These are phyloP conservation scores for Cenchrus fungigraminus DNA, from an alignment of 176 grass and related monocot species.

Conservation along the genomic window DNA sequence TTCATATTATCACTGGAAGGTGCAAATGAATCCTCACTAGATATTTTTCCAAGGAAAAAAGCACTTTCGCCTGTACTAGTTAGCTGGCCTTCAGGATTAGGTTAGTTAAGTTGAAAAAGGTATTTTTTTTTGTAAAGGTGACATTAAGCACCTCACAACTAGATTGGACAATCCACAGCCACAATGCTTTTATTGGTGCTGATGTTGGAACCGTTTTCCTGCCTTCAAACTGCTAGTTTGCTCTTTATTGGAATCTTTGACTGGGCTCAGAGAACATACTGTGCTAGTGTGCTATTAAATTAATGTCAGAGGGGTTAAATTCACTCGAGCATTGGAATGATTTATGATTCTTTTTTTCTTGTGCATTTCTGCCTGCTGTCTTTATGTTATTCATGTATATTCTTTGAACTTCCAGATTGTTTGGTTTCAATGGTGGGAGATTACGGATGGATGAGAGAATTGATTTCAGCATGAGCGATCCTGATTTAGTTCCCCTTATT, in stretches of 20 bases:
- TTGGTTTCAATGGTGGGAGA: constrained; percentile 92
- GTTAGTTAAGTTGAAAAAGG: not conserved
- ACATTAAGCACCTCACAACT: not conserved
- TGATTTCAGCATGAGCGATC: constrained; percentile 97
- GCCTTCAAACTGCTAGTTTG: constrained; percentile 5
- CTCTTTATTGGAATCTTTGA: constrained; percentile 7
- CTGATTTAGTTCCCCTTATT: constrained; percentile 97
- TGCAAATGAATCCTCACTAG: not conserved
- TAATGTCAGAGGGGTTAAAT: not conserved
- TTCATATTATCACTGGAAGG: not conserved
- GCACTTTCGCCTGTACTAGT: not conserved
- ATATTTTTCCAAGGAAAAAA: constrained; percentile 20
- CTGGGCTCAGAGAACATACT: not conserved
- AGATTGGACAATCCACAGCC: not conserved
- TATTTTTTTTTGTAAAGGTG: not conserved
- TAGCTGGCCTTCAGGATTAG: not conserved
- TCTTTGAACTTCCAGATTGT: constrained; percentile 65
- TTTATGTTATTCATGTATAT: constrained; percentile 40
- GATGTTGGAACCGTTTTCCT: not conserved
- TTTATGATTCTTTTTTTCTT: not conserved
- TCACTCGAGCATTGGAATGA: not conserved
- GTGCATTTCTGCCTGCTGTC: not conserved
- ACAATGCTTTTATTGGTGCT: not conserved
- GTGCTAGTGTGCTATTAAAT: not conserved
- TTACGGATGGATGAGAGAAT: constrained; percentile 97